These are phyloP conservation scores for Chenopodium album DNA, from an alignment of 148 eudicot species.

Conservation along the genomic window DNA sequence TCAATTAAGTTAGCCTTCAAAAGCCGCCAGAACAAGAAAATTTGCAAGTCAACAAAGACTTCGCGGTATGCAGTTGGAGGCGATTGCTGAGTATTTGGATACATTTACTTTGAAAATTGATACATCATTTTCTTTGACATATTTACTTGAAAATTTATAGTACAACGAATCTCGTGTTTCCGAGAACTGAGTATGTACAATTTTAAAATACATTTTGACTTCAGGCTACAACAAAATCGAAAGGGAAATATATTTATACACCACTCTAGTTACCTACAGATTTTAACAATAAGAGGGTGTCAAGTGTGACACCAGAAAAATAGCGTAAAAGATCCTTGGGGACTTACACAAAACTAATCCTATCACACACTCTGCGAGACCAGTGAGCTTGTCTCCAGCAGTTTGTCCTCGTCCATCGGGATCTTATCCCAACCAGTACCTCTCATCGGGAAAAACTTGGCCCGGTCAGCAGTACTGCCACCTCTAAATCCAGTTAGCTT, in stretches of 20 bases:
- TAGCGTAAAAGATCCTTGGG: not conserved
- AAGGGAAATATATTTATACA: not conserved
- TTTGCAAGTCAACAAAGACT: not conserved
- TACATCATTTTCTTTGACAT: conserved; percentile 13
- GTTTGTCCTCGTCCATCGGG: conserved; percentile 53
- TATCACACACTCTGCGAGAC: conserved; percentile 40
- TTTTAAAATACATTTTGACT: conserved; percentile 26
- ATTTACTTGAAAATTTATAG: conserved; percentile 25
- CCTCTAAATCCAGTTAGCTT: conserved; percentile 92
- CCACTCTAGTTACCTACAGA: conserved; percentile 6
- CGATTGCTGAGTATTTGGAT: not conserved
- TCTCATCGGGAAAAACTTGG: conserved; percentile 58
- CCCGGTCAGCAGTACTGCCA: conserved; percentile 46
- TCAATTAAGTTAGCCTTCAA: not conserved
- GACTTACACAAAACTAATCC: conserved; percentile 21
- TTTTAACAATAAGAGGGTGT: not conserved
- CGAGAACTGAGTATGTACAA: conserved; percentile 27
- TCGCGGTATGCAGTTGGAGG: not conserved
- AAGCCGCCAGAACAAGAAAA: not conserved
- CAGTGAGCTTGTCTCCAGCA: conserved; percentile 53
- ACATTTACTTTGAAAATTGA: conserved; percentile 4
- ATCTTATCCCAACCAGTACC: conserved; percentile 64
- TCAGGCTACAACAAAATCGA: not conserved
- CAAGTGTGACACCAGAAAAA: conserved; percentile 8
- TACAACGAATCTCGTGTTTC: conserved; percentile 18